These are phyloP conservation scores for Calonectria naviculata DNA, from an alignment of 2,329 filamentous ascomycete genomes.

Conservation along the genomic window DNA sequence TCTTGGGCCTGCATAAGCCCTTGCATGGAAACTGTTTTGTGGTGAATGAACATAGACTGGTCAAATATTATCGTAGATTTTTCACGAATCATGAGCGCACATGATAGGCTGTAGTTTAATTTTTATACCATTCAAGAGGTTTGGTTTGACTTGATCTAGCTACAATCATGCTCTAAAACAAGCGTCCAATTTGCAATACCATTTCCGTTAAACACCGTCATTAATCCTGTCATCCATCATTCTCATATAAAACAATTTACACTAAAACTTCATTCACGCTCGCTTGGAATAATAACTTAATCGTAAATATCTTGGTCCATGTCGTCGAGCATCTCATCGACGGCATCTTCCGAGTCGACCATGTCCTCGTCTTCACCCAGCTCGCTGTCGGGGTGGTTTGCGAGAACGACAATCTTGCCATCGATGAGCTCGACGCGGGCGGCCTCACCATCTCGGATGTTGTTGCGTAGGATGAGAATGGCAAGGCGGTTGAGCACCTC, in stretches of 20 bases:
- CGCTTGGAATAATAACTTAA: conserved; percentile 35
- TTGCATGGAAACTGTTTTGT: not conserved
- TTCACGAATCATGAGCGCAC: conserved; percentile 16
- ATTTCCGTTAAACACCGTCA: conserved; percentile 16
- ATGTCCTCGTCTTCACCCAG: conserved; percentile 75
- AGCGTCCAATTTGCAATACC: not conserved
- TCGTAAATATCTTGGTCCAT: conserved; percentile 70
- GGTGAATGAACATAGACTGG: not conserved
- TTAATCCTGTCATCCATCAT: conserved; percentile 9
- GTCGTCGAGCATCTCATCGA: conserved; percentile 74
- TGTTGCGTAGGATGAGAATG: conserved; percentile 88
- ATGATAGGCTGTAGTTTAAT: not conserved
- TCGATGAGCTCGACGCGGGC: conserved; percentile 84
- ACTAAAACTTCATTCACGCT: not conserved
- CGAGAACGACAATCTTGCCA: conserved; percentile 81
- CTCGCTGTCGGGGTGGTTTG: conserved; percentile 80
- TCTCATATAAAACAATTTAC: conserved; percentile 2
- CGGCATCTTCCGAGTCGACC: conserved; percentile 78
- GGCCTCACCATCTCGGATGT: conserved; percentile 85
- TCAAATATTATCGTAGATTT: not conserved
- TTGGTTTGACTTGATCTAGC: not conserved
- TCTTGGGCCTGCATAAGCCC: conserved; percentile 40
- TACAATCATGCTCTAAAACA: conserved; percentile 10
- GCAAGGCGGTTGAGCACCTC: conserved; percentile 95
- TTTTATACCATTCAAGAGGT: not conserved